Evolutionary conservation across 1,139 yeast species (phyloP), one percentile per base, ranked within the genome.

Genomic region (Taphrina flavorubra): DNA sequence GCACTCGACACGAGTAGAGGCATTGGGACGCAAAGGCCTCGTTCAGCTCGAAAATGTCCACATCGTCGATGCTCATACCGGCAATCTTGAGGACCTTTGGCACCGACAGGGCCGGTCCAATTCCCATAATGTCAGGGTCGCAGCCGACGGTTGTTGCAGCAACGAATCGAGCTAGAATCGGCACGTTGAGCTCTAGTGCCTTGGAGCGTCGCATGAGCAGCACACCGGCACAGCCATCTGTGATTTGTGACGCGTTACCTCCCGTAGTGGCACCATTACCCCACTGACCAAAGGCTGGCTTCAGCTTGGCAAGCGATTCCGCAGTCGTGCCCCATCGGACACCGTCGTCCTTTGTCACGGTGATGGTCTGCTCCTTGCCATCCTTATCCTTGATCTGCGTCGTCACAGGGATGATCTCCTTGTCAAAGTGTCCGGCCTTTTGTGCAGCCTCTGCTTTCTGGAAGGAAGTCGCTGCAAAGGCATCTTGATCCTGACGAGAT

Each of bases 11-110:
- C 71, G 94, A 88, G 81, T 85, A 92, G 69, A 92, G 80, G 70
- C 96, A 91, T 81, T 92, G 97, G 14, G 95, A 95, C 18, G 97
- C 97, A 79, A 92, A 92, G 4, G 98, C 97, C 82, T 92, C 98
- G 80, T 92, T 92, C 76, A 92, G 87, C 82, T 92, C 98, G 77
- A 82, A 92, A 42, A 90, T 83, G 69, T 86, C 85, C 70, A 92
- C 81, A 74, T 92, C 97, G 65, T 84, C 83, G 51, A 84, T 82
- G 20, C 83, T 80, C 73, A 92, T 79, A 42, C 89, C 89, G 57
- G 87, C 79, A 76, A 85, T 86, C 77, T 85, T 81, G 75, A 92
- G 84, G 20, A 90, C 88, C 71, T 84, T 85, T 72, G 97, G 97
- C 75, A 92, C 91, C 72, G 98, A 97, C 74, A 85, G 86, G 44